Evolutionary conservation across 352 stramenopile genomes (phyloP), one percentile per base, ranked within the genome.

Genomic region (Globisporangium heterothallicum): DNA sequence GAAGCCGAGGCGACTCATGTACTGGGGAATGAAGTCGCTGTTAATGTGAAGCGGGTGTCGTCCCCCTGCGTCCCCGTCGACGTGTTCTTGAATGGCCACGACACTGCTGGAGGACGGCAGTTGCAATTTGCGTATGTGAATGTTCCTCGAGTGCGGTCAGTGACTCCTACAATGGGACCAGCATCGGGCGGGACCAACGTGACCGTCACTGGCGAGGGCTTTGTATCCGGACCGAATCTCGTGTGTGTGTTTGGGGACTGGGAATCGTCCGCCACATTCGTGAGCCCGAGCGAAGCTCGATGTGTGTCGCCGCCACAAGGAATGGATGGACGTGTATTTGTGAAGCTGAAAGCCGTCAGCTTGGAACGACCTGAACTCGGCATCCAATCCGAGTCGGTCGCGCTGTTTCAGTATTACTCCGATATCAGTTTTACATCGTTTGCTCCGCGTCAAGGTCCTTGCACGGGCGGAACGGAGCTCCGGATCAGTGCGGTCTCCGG

Each of bases 191-290:
- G 68, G 4, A 83, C 72, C 0, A 68, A 63, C 3, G 46, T 86
- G 4, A 68, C 49, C 0, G 8, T 86, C 0, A 46, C 38, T 1
- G 75, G 70, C 1, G 48, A 59, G 27, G 63, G 71, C 19, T 66
- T 84, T 22, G 21, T 74, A 1, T 44, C 62, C 24, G 64, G 61
- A 0, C 50, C 57, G 2, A 30, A 47, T 25, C 49, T 87, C 4
- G 57, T 50, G 3, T 87, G 73, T 57, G 38, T 78, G 0, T 73
- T 87, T 40, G 72, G 63, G 0, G 32, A 50, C 36, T 26, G 65
- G 27, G 63, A 82, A 45, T 46, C 63, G 3, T 6, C 42, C 4
- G 74, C 74, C 2, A 54, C 6, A 0, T 72, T 75, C 26, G 24
- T 74, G 1, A 72, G 58, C 32, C 32, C 49, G 14, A 57, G 55